Evolutionary conservation across 2,329 filamentous ascomycete genomes (phyloP).

Genomic region (Diaporthe vexans): DNA sequence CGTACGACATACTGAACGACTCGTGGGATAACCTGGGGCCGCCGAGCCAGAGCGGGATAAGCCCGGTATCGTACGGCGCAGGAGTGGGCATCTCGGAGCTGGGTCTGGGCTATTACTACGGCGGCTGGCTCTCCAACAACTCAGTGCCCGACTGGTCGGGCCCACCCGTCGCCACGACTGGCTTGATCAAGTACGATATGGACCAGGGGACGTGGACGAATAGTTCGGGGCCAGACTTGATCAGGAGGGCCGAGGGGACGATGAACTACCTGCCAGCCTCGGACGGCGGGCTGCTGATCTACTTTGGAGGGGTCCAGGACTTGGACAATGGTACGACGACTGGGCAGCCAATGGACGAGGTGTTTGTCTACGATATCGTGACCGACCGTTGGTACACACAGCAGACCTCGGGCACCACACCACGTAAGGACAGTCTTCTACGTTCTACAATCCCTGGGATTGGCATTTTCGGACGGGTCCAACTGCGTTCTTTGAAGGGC

Average conservation of each 20-base stretch:
- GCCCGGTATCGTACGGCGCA: conserved; percentile 69
- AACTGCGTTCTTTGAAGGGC: background rate
- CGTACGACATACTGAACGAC: conserved; percentile 70
- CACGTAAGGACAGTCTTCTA: conserved; percentile 47
- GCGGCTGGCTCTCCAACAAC: conserved; percentile 71
- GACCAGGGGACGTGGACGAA: conserved; percentile 65
- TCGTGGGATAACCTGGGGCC: conserved; percentile 65
- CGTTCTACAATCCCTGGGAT: background rate
- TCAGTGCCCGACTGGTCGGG: conserved; percentile 66
- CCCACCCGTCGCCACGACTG: conserved; percentile 61
- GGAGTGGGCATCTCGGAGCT: conserved; percentile 66
- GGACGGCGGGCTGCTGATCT: conserved; percentile 71
- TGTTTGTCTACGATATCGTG: conserved; percentile 72
- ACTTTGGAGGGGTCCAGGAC: conserved; percentile 72
- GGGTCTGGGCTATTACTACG: conserved; percentile 72
- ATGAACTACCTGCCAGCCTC: conserved; percentile 73
- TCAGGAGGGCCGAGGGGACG: conserved; percentile 69
- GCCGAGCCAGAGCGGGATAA: conserved; percentile 54
- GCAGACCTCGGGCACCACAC: conserved; percentile 66
- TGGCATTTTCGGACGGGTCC: background rate
- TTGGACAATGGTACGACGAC: conserved; percentile 61
- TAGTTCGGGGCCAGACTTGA: conserved; percentile 65
- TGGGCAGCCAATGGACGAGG: conserved; percentile 61
- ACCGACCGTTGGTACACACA: conserved; percentile 73
- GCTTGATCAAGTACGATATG: conserved; percentile 71